phyloP scores from a whole-genome alignment of 768 basidiomycete species.

The Bullera alba region DNA sequence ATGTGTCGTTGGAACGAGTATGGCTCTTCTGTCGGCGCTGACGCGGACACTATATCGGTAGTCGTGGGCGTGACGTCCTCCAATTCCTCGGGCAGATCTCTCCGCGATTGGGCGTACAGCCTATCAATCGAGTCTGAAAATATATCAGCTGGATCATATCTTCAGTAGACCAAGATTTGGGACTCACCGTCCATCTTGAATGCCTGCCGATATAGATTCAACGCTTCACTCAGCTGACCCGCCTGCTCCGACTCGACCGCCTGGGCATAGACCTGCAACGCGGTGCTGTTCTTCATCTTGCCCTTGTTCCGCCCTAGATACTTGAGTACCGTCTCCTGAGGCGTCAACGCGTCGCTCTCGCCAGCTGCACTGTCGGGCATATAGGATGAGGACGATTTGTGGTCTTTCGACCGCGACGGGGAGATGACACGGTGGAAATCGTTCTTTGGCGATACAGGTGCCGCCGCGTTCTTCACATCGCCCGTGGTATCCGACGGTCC shows the following conservation, averaged over 20 bases:
- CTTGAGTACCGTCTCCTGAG: background rate
- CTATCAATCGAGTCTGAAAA: slow-evolving; percentile 59
- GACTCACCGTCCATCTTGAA: slow-evolving; percentile 60
- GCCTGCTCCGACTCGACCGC: slow-evolving; percentile 69
- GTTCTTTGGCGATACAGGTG: too few relatives aligned
- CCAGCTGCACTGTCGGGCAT: background rate
- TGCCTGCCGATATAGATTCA: slow-evolving; percentile 68
- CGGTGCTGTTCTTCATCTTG: too few relatives aligned
- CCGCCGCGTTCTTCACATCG: background rate
- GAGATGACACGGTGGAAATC: too few relatives aligned
- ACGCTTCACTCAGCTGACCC: slow-evolving; percentile 67
- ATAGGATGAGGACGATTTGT: background rate
- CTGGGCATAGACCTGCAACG: slow-evolving; percentile 55
- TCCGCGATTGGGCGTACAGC: slow-evolving; percentile 50
- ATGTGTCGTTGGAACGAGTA: slow-evolving; percentile 39
- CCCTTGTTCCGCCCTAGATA: slow-evolving; percentile 2
- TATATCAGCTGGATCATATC: slow-evolving; percentile 2
- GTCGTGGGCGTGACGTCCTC: slow-evolving; percentile 16
- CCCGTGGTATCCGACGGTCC: background rate
- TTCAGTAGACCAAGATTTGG: background rate
- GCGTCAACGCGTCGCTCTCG: background rate
- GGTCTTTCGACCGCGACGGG: background rate
- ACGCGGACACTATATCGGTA: slow-evolving; percentile 28
- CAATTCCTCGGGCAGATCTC: background rate
- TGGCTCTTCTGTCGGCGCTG: slow-evolving; percentile 21